Evolutionary conservation across 2,329 filamentous ascomycete species (phyloP).

Genomic region (Hypoxylon sp.): DNA sequence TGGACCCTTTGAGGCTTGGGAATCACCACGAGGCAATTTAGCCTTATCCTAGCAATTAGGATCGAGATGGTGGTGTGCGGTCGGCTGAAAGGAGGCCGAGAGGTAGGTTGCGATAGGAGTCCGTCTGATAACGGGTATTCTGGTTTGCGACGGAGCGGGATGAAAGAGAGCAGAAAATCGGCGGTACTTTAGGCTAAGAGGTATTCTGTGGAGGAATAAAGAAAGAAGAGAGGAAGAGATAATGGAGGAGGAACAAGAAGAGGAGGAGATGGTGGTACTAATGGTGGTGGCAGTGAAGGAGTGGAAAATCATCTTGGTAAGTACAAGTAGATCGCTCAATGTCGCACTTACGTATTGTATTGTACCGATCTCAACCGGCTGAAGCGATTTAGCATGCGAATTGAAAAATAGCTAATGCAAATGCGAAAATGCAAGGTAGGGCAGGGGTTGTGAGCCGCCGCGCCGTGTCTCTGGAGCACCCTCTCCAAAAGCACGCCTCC

Average conservation of each 20-base stretch:
- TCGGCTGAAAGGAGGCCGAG: constrained; percentile 42
- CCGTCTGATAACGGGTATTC: constrained; percentile 32
- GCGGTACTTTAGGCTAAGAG: constrained; percentile 8
- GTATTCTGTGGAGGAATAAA: constrained; percentile 8
- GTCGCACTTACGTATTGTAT: constrained; percentile 40
- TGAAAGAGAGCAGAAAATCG: constrained; percentile 18
- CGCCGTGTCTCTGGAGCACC: constrained; percentile 38
- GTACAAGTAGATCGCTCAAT: constrained; percentile 41
- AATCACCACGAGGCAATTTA: constrained; percentile 47
- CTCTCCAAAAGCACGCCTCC: constrained; percentile 4
- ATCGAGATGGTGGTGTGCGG: constrained; percentile 28
- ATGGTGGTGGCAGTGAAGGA: constrained; percentile 33
- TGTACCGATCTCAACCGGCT: constrained; percentile 41
- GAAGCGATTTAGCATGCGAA: constrained; percentile 34
- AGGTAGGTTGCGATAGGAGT: constrained; percentile 22
- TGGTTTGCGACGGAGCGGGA: constrained; percentile 28
- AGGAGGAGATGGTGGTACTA: constrained; percentile 9
- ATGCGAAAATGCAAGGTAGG: constrained; percentile 33
- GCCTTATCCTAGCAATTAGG: constrained; percentile 49
- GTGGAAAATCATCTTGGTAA: constrained; percentile 39
- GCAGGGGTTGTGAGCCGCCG: constrained; percentile 38
- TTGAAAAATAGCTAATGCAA: constrained; percentile 38
- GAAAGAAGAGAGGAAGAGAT: constrained; percentile 15
- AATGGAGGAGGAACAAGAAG: constrained; percentile 17
- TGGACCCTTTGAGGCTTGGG: constrained; percentile 28